Conservation (phyloP, 192 early-diverging fungal species). For the Coemansia asiatica region DNA sequence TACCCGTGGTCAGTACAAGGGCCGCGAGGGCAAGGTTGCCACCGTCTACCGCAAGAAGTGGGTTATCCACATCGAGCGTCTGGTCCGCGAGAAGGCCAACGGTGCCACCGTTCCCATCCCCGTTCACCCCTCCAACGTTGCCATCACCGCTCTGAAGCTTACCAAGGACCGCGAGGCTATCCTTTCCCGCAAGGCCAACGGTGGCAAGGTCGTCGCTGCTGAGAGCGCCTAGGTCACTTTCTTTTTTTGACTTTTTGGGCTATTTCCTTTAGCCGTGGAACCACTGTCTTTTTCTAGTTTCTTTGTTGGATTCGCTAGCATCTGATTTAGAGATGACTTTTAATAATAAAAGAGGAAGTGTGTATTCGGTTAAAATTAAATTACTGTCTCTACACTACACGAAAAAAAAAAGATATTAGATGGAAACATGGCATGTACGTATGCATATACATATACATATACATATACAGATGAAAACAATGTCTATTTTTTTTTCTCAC, state of each 20-base stretch:
- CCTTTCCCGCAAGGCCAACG: slow-evolving; percentile 82
- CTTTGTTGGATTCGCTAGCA: no score
- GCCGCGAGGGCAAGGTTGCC: slow-evolving; percentile 94
- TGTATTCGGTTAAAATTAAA: no score
- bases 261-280: no score
- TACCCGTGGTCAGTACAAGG: slow-evolving; percentile 94
- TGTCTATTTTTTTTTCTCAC: no score
- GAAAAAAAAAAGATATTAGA: no score
- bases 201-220: slow-evolving; percentile 35
- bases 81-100: slow-evolving; percentile 97
- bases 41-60: slow-evolving; percentile 99
- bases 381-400: no score
- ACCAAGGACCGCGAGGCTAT: slow-evolving; percentile 94
- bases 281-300: slow-evolving; percentile 4
- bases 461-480: no score
- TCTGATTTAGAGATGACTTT: no score
- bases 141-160: slow-evolving; percentile 91
- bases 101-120: slow-evolving; percentile 87
- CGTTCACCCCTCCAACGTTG: slow-evolving; percentile 98
- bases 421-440: no score
- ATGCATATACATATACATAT: no score
- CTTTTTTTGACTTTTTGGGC: background rate
- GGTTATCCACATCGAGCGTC: slow-evolving; percentile 98
- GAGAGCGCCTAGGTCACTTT: slow-evolving; percentile 29
- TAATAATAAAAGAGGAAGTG: no score